Percentiles rank a stretch among this genome's conserved stretches.
Conservation (phyloP, 1,284 basidiomycete species). For the Cryptococcus sp. region DNA sequence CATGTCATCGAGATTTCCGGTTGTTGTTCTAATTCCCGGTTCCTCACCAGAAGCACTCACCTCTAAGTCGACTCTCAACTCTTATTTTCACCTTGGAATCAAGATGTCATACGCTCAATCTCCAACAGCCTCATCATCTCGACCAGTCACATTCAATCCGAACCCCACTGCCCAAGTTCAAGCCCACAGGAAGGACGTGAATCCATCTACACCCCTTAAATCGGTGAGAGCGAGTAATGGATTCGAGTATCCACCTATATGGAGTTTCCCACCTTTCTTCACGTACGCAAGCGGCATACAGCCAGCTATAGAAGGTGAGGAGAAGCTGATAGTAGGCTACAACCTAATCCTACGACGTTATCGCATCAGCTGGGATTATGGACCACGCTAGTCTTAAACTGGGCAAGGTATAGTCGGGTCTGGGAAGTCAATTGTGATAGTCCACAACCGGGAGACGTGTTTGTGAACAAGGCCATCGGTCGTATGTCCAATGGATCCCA, state of each 20-base stretch:
- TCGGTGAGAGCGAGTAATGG: slow-evolving; percentile 26
- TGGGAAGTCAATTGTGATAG: slow-evolving; percentile 47
- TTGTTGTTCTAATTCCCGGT: no score
- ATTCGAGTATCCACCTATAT: slow-evolving; percentile 51
- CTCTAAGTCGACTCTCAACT: no score
- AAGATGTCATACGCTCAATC: background rate
- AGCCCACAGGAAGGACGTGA: background rate
- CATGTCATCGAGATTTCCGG: no score
- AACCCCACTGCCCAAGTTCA: background rate
- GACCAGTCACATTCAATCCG: background rate
- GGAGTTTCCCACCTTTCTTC: slow-evolving; percentile 56
- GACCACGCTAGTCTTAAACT: slow-evolving; percentile 49
- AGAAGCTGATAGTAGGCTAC: slow-evolving; percentile 33
- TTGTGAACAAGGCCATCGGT: slow-evolving; percentile 41
- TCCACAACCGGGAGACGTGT: slow-evolving; percentile 32
- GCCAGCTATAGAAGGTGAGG: no score
- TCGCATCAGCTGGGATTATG: slow-evolving; percentile 51
- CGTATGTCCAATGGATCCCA: slow-evolving; percentile 26
- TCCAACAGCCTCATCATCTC: background rate
- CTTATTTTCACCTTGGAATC: no score
- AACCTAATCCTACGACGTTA: slow-evolving; percentile 52
- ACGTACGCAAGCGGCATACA: slow-evolving; percentile 45
- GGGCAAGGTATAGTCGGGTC: slow-evolving; percentile 45
- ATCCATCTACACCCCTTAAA: slow-evolving; percentile 21
- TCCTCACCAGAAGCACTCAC: no score